phyloP scores from a whole-genome alignment of 2,329 filamentous ascomycete species.

The Aureobasidium melanogenum region DNA sequence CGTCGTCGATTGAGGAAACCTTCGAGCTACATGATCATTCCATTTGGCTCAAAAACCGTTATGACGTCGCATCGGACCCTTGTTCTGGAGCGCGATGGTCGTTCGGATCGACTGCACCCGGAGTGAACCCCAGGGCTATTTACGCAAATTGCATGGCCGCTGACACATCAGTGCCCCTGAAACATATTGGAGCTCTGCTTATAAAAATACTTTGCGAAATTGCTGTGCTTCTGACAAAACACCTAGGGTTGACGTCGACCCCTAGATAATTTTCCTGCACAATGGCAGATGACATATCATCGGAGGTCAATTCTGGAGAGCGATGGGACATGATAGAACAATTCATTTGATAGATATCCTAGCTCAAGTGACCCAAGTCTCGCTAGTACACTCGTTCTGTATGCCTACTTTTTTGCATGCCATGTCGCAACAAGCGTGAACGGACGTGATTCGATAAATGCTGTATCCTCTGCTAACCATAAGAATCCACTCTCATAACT shows the following conservation, averaged over 20 bases:
- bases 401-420: not conserved
- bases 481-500: not conserved
- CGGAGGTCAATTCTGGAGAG: not conserved
- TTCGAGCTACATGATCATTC: not conserved
- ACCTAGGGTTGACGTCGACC: not conserved
- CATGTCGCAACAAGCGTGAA: not conserved
- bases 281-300: too few species aligned
- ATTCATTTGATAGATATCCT: not conserved
- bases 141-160: not conserved
- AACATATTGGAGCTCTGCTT: not conserved
- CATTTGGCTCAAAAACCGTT: not conserved
- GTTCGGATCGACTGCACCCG: not conserved
- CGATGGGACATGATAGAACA: not conserved
- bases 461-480: not conserved
- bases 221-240: not conserved
- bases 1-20: not conserved
- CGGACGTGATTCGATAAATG: not conserved
- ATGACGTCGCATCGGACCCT: constrained; percentile 4
- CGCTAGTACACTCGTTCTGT: not conserved
- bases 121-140: not conserved
- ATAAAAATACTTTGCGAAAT: not conserved
- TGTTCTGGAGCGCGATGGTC: not conserved
- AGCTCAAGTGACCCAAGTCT: too few species aligned
- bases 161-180: not conserved
- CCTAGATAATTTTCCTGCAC: too few species aligned